Evolutionary conservation across 805 yeast species (phyloP).

Genomic region (Lachancea lanzarotensis): DNA sequence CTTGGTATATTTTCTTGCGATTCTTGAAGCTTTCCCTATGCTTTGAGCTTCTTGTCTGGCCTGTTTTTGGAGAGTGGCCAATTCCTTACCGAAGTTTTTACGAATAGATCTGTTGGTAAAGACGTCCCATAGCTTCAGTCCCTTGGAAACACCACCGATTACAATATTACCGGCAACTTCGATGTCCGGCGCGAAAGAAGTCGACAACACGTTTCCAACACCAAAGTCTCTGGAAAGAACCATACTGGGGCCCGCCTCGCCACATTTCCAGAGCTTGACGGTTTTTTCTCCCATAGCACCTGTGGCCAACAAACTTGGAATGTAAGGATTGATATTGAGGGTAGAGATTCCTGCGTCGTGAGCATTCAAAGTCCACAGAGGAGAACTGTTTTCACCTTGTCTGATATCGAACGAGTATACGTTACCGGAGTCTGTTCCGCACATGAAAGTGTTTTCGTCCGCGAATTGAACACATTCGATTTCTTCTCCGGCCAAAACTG

Average conservation of each 20-base stretch:
- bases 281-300: conserved; percentile 87
- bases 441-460: conserved; percentile 54
- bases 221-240: conserved; percentile 86
- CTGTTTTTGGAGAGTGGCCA: conserved; percentile 44
- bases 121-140: conserved; percentile 88
- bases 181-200: conserved; percentile 78
- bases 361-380: conserved; percentile 94
- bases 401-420: conserved; percentile 86
- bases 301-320: conserved; percentile 73
- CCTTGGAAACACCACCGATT: conserved; percentile 81
- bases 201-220: conserved; percentile 82
- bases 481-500: conserved; percentile 64
- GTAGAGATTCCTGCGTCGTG: conserved; percentile 92
- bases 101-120: conserved; percentile 78
- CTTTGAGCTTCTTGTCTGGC: conserved; percentile 54
- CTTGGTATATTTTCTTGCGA: conserved; percentile 63
- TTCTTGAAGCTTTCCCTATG: conserved; percentile 60
- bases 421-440: conserved; percentile 88
- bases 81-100: conserved; percentile 53
- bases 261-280: conserved; percentile 81
- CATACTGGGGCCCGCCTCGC: conserved; percentile 63
- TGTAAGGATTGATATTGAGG: conserved; percentile 57
- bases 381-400: conserved; percentile 45
- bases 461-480: conserved; percentile 77
- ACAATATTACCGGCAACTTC: conserved; percentile 80